Conservation (phyloP, 2,329 filamentous ascomycete species). For the Fusarium cicatricum region DNA sequence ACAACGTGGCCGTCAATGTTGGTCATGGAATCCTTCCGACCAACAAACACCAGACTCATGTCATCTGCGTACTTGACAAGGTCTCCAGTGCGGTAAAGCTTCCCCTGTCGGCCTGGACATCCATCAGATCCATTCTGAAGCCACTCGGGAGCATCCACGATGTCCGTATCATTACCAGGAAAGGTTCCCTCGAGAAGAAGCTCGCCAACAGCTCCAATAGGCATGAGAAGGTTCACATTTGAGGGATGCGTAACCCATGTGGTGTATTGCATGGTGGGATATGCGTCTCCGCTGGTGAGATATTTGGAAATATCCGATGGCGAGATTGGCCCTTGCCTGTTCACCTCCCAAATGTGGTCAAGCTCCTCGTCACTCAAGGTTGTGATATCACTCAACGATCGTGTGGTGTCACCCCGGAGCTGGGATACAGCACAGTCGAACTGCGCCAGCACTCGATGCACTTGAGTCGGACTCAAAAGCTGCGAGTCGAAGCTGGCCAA, state of each 20-base stretch:
- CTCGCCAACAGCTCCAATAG: constrained; percentile 47
- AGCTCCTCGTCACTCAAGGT: constrained; percentile 49
- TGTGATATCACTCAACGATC: constrained; percentile 47
- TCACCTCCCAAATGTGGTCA: constrained; percentile 45
- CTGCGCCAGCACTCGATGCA: constrained; percentile 61
- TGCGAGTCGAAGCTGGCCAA: constrained; percentile 70
- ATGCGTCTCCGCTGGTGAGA: constrained; percentile 33
- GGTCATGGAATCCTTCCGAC: constrained; percentile 33
- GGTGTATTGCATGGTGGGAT: constrained; percentile 30
- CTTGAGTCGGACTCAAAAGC: constrained; percentile 58
- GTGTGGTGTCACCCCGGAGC: constrained; percentile 51
- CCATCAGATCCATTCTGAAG: constrained; percentile 25
- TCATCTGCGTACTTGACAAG: constrained; percentile 40
- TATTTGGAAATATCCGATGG: constrained; percentile 20
- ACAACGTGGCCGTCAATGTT: constrained; percentile 38
- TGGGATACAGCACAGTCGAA: constrained; percentile 59
- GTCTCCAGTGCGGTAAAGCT: constrained; percentile 38
- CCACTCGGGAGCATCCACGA: constrained; percentile 32
- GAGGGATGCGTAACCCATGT: constrained; percentile 43
- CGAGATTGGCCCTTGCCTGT: constrained; percentile 33
- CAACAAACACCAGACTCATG: constrained; percentile 35
- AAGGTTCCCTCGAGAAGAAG: constrained; percentile 48
- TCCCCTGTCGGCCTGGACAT: constrained; percentile 31
- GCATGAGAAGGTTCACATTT: constrained; percentile 38
- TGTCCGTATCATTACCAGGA: constrained; percentile 1